Evolutionary conservation across 352 stramenopile genomes (phyloP).

Genomic region (Phytophthora pini): DNA sequence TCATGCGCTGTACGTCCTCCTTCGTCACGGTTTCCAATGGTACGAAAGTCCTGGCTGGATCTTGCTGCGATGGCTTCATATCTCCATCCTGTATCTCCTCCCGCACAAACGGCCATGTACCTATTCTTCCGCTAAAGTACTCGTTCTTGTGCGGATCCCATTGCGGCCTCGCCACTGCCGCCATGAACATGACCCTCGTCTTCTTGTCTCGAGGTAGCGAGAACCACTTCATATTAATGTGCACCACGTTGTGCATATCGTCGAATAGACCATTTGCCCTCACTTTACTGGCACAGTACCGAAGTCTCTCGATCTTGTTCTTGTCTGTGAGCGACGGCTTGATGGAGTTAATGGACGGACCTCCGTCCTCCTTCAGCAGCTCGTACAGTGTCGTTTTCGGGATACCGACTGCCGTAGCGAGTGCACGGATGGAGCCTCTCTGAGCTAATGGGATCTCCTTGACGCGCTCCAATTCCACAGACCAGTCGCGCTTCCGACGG

Average conservation of each 20-base stretch:
- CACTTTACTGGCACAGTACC: constrained; percentile 45
- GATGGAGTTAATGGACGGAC: constrained; percentile 42
- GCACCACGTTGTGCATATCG: constrained; percentile 53
- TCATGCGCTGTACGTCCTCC: constrained; percentile 53
- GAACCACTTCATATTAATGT: constrained; percentile 62
- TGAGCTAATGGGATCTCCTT: constrained; percentile 48
- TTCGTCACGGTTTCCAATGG: constrained; percentile 46
- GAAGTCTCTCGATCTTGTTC: constrained; percentile 48
- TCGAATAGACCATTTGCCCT: constrained; percentile 45
- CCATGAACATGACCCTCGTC: constrained; percentile 55
- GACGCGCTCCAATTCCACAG: constrained; percentile 46
- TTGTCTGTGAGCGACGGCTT: constrained; percentile 51
- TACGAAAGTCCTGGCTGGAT: constrained; percentile 11
- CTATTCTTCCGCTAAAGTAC: constrained; percentile 56
- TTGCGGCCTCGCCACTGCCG: constrained; percentile 48
- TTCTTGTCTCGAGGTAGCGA: constrained; percentile 41
- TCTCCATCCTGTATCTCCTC: constrained; percentile 14
- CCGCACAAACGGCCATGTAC: constrained; percentile 50
- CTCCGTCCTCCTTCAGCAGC: constrained; percentile 45
- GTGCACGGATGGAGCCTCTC: constrained; percentile 45
- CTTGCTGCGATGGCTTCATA: constrained; percentile 5
- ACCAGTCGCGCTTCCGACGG: constrained; percentile 54
- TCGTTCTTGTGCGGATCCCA: constrained; percentile 40
- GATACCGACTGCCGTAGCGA: constrained; percentile 49
- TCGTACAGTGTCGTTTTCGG: constrained; percentile 56